A percentile compares a stretch with the other conserved stretches of the same genome.
Evolutionary conservation across 2,329 filamentous ascomycete species (phyloP).

Genomic region (Scedosporium aurantiacum): DNA sequence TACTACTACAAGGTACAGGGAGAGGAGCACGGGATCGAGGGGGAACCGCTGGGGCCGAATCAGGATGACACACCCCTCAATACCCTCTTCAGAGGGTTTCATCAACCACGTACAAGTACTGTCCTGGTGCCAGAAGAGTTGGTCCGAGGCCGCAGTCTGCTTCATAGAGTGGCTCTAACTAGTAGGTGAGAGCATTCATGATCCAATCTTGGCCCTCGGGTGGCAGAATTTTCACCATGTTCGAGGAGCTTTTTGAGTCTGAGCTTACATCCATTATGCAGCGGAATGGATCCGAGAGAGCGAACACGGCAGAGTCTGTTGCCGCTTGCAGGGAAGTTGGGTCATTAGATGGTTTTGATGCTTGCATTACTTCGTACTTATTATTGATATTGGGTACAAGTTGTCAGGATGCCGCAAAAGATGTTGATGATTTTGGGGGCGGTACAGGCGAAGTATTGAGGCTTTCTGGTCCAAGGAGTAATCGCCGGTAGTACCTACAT

Average conservation of each 20-base stretch:
- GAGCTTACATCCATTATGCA: neutral
- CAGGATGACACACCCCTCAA: neutral
- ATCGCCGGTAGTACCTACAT: too few species aligned
- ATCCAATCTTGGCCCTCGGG: neutral
- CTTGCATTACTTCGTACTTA: neutral
- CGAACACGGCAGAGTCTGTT: neutral
- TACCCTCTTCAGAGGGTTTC: neutral
- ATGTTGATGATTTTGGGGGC: too few species aligned
- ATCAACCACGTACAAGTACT: neutral
- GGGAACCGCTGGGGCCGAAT: neutral
- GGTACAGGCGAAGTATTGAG: too few species aligned
- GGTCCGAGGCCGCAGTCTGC: neutral
- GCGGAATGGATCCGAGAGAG: conserved; percentile 1
- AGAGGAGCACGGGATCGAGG: neutral
- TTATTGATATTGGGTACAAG: too few species aligned
- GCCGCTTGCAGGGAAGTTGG: neutral
- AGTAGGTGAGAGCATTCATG: neutral
- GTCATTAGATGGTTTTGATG: neutral
- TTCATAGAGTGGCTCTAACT: neutral
- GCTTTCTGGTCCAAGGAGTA: too few species aligned
- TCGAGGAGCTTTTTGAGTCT: neutral
- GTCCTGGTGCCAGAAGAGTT: neutral
- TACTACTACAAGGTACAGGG: neutral
- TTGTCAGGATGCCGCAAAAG: too few species aligned
- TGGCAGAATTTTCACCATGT: neutral